A percentile compares a stretch with the other conserved stretches of the same genome.
phyloP scores from a whole-genome alignment of 345 rosid species.

The Brassica rapa region DNA sequence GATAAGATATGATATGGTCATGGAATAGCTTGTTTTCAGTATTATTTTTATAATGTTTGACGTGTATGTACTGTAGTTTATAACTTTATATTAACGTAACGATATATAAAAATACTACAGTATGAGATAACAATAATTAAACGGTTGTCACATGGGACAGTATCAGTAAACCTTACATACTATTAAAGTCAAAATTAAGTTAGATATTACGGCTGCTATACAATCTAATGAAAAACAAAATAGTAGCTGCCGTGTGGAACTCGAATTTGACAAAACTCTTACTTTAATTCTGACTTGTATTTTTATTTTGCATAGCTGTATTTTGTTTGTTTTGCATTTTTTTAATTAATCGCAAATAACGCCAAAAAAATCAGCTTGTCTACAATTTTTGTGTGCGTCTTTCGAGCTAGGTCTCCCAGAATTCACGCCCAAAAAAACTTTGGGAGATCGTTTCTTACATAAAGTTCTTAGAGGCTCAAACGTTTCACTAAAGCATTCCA shows the following conservation, averaged over 20 bases:
- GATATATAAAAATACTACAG: not conserved
- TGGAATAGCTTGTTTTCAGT: not conserved
- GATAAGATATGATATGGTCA: slow-evolving; percentile 11
- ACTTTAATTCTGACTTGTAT: slow-evolving; percentile 18
- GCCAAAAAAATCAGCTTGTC: not conserved
- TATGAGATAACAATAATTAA: slow-evolving; percentile 3
- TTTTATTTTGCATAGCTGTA: not conserved
- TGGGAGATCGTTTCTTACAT: not conserved
- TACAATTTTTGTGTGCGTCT: not conserved
- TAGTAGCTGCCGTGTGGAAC: slow-evolving; percentile 54
- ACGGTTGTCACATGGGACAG: not conserved
- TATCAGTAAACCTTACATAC: slow-evolving; percentile 3
- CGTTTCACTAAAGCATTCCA: not conserved
- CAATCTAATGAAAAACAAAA: slow-evolving; percentile 28
- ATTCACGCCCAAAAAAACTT: not conserved
- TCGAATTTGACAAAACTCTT: slow-evolving; percentile 43
- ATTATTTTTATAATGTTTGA: slow-evolving; percentile 1
- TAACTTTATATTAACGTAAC: not conserved
- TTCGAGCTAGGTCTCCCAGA: not conserved
- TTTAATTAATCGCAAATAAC: slow-evolving; percentile 7
- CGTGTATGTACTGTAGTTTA: not conserved
- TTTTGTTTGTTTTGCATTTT: slow-evolving; percentile 1
- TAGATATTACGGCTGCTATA: slow-evolving; percentile 33
- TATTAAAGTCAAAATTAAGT: slow-evolving; percentile 19
- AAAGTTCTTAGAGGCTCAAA: not conserved